Conservation (phyloP, 2,329 filamentous ascomycete species). For the Setomelanomma holmii region DNA sequence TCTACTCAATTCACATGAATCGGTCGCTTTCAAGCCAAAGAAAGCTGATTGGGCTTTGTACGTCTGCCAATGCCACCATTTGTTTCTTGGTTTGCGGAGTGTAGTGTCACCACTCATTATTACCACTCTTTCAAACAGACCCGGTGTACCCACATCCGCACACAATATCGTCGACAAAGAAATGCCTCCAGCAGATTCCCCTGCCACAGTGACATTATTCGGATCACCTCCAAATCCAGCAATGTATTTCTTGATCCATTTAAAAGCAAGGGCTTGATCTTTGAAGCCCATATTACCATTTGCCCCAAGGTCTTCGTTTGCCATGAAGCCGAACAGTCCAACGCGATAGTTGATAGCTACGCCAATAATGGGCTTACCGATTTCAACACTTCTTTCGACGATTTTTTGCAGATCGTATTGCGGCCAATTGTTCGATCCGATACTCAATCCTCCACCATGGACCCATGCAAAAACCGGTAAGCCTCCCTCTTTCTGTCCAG, state of each 20-base stretch:
- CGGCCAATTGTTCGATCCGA: conserved; percentile 61
- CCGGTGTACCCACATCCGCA: conserved; percentile 28
- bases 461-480: conserved; percentile 62
- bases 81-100: conserved; percentile 34
- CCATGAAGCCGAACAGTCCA: conserved; percentile 47
- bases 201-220: conserved; percentile 48
- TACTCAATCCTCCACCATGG: conserved; percentile 60
- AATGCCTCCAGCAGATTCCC: conserved; percentile 57
- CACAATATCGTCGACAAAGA: conserved; percentile 36
- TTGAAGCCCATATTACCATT: conserved; percentile 42
- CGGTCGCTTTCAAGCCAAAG: conserved; percentile 21
- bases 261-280: conserved; percentile 46
- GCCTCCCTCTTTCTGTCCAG: neutral
- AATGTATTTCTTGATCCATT: conserved; percentile 50
- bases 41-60: conserved; percentile 30
- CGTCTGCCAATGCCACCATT: conserved; percentile 36
- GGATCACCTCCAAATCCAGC: conserved; percentile 50
- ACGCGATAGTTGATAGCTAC: conserved; percentile 48
- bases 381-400: conserved; percentile 52
- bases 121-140: conserved; percentile 36
- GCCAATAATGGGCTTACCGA: conserved; percentile 55
- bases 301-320: conserved; percentile 54
- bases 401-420: conserved; percentile 57
- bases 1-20: conserved; percentile 15
- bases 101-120: conserved; percentile 42